Percentiles rank a stretch among this genome's conserved stretches.
These are phyloP conservation scores for Alternaria solani DNA, from an alignment of 2,329 filamentous ascomycete species.

Conservation along the genomic window DNA sequence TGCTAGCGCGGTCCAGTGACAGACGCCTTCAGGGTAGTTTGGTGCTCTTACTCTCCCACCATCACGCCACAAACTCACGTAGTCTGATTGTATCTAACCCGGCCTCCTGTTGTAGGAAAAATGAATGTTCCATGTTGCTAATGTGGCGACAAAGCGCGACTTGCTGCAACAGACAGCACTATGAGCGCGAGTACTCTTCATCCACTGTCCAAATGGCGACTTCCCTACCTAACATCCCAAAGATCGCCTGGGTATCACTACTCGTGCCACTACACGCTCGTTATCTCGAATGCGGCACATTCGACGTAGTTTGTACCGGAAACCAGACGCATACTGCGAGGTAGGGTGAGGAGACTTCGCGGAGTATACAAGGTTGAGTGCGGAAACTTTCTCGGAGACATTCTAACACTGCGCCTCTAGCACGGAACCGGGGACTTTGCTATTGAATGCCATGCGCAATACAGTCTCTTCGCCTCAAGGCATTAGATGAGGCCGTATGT, in stretches of 20 bases:
- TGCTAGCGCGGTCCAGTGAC: too few relatives aligned
- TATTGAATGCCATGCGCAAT: background rate
- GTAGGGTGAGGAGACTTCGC: background rate
- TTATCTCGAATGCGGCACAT: background rate
- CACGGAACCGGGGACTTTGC: background rate
- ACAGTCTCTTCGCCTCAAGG: background rate
- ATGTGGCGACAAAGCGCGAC: background rate
- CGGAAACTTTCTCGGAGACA: conserved; percentile 5
- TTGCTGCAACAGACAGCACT: background rate
- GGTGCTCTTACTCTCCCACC: too few relatives aligned
- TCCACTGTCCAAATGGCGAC: background rate
- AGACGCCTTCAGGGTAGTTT: too few relatives aligned
- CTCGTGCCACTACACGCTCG: background rate
- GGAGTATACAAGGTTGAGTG: background rate
- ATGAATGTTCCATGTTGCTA: background rate
- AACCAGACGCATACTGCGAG: background rate
- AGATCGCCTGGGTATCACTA: background rate
- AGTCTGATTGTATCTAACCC: too few relatives aligned
- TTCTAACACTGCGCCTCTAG: background rate
- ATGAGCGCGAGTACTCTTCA: background rate
- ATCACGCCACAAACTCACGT: too few relatives aligned
- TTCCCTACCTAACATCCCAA: background rate
- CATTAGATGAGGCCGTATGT: background rate
- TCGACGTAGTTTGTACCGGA: background rate
- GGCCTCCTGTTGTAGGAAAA: too few relatives aligned